phyloP scores from a whole-genome alignment of 352 stramenopile genomes.

The Phytopythium delawarense region DNA sequence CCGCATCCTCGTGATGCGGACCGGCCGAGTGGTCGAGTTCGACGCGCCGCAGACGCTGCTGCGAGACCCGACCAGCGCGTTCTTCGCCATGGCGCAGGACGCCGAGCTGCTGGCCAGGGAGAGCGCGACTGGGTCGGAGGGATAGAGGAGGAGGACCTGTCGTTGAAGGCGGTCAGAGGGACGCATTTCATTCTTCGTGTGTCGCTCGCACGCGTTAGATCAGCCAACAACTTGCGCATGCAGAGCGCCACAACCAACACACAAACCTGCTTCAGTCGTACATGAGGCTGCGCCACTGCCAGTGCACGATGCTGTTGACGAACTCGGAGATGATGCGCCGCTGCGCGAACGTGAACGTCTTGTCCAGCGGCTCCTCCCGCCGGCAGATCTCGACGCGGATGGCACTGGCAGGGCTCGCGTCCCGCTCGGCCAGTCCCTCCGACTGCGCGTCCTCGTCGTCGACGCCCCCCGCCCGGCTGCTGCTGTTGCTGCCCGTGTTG shows the following conservation, averaged over 20 bases:
- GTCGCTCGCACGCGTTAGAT: not conserved
- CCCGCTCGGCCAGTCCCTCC: not conserved
- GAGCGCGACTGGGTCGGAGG: not conserved
- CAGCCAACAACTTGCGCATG: not conserved
- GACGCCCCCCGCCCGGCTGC: slow-evolving; percentile 22
- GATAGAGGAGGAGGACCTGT: not conserved
- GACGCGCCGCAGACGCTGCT: slow-evolving; percentile 41
- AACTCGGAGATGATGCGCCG: slow-evolving; percentile 81
- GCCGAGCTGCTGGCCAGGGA: not conserved
- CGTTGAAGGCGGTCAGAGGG: not conserved
- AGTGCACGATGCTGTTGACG: slow-evolving; percentile 86
- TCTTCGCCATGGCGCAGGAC: not conserved
- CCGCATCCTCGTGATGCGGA: slow-evolving; percentile 79
- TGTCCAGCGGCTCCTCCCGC: slow-evolving; percentile 73
- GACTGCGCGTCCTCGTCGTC: slow-evolving; percentile 14
- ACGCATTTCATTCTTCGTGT: not conserved
- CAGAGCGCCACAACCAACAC: not conserved
- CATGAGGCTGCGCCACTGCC: slow-evolving; percentile 83
- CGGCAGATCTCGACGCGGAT: slow-evolving; percentile 81
- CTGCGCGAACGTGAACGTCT: slow-evolving; percentile 77
- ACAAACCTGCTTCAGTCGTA: slow-evolving; percentile 59
- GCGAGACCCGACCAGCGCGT: not conserved
- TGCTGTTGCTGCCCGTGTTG: slow-evolving; percentile 12
- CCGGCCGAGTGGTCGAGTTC: slow-evolving; percentile 76
- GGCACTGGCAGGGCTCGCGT: slow-evolving; percentile 11